Evolutionary conservation across 2,329 filamentous ascomycete species (phyloP), one percentile per base, ranked within the genome.

Genomic region (Botryotinia narcissicola): DNA sequence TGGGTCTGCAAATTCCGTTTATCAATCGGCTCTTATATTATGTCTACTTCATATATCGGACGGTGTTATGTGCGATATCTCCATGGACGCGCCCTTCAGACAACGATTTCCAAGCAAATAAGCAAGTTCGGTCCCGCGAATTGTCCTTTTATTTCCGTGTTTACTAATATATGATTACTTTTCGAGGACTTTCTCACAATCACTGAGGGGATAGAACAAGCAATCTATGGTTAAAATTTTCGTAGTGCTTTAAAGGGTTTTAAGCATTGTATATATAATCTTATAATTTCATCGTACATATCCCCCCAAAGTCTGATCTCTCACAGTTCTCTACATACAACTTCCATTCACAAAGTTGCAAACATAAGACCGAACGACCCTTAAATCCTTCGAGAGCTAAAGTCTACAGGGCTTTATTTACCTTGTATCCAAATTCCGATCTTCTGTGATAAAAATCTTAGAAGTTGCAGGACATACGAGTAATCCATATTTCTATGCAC

Each of bases 401-500:
- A 66, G 42, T 48, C 25, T 35, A 18, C 42, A 35, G 22, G 44
- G 42, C 62, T 48, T 35, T 48, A 12, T 48, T 66, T 18, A 35
- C 32, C n/a, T 66, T 32, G 29, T 48, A 48, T 66, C 62, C 42
- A 48, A 29, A 35, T 18, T 46, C 42, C 44, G 20, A 66, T 66
- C 42, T 66, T 22, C 62, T 48, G 20, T 46, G 29, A 48, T 29
- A 64, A 64, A 18, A 44, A 64, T 64, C 40, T 46, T 42, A 46
- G 44, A 48, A 35, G 29, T 66, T 66, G 42, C 62, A 48, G 29
- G 32, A 48, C n/a, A 57, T 57, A 57, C 51, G n/a, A 48, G 22
- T 32, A 66, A 37, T 66, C 62, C 62, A 66, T 66, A 66, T 66
- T 35, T 66, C 9, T 66, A 46, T 48, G 62, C 62, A 66, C 44